These are phyloP conservation scores for Globisporangium parvum DNA, from an alignment of 352 stramenopile genomes.

Conservation along the genomic window DNA sequence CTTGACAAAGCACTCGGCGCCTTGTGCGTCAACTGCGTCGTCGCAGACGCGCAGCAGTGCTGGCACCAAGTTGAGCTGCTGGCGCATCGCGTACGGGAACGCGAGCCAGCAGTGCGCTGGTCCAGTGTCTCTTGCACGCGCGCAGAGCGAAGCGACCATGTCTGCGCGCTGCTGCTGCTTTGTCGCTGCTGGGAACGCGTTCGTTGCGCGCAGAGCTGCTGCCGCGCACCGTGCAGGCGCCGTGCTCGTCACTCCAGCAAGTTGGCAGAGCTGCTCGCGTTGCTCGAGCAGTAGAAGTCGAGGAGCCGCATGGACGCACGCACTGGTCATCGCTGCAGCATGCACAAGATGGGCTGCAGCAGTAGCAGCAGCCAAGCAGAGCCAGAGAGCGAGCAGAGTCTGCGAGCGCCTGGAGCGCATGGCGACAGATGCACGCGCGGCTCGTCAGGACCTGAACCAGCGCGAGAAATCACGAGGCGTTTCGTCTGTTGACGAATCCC, in stretches of 20 bases:
- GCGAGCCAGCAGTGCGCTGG: constrained; percentile 46
- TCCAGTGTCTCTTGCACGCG: constrained; percentile 9
- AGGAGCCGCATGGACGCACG: constrained; percentile 22
- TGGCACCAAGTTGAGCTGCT: constrained; percentile 18
- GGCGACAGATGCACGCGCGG: no score
- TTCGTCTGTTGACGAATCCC: no score
- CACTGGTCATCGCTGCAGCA: not conserved
- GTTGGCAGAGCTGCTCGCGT: constrained; percentile 22
- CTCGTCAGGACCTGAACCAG: no score
- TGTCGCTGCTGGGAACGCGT: constrained; percentile 7
- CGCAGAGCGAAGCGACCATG: constrained; percentile 25
- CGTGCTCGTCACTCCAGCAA: not conserved
- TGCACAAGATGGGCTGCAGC: not conserved
- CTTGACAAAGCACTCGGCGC: constrained; percentile 28
- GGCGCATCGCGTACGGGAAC: constrained; percentile 18
- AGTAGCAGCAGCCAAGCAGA: not conserved
- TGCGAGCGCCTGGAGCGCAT: no score
- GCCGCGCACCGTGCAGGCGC: constrained; percentile 22
- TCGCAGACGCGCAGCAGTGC: constrained; percentile 29
- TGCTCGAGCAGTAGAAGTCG: constrained; percentile 23
- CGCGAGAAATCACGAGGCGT: no score
- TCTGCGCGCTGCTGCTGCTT: constrained; percentile 12
- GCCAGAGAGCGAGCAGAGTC: not conserved
- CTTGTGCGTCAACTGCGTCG: constrained; percentile 17
- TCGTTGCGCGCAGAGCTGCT: constrained; percentile 18